These are phyloP conservation scores for Aspergillus flavus DNA, from an alignment of 2,329 filamentous ascomycete genomes.

Conservation along the genomic window DNA sequence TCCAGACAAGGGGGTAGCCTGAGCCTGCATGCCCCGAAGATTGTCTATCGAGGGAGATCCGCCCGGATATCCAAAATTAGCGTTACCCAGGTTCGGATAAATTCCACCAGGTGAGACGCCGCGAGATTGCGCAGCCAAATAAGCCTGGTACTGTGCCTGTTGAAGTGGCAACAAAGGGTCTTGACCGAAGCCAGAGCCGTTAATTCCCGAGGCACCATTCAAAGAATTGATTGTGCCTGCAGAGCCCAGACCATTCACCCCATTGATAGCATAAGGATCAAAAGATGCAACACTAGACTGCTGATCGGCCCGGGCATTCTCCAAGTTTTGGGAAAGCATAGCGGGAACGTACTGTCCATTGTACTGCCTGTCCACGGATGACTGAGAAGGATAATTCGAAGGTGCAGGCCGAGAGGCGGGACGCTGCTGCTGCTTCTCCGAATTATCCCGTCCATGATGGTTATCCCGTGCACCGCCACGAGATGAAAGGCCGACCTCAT, in stretches of 20 bases:
- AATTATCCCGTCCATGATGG: constrained; percentile 42
- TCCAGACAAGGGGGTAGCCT: constrained; percentile 39
- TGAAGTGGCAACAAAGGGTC: constrained; percentile 49
- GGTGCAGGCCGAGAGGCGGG: constrained; percentile 46
- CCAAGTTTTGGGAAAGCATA: constrained; percentile 39
- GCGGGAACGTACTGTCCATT: constrained; percentile 42
- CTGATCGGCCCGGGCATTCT: constrained; percentile 42
- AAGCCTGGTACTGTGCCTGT: constrained; percentile 61
- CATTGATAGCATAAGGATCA: constrained; percentile 42
- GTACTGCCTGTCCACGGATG: constrained; percentile 46
- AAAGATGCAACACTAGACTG: constrained; percentile 37
- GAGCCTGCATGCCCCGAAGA: constrained; percentile 44
- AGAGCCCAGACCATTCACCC: constrained; percentile 32
- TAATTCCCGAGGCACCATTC: constrained; percentile 33
- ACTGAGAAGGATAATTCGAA: constrained; percentile 39
- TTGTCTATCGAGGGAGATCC: constrained; percentile 31
- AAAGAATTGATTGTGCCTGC: constrained; percentile 26
- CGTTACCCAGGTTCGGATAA: constrained; percentile 49
- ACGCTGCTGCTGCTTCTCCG: constrained; percentile 47
- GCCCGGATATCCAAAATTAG: constrained; percentile 48
- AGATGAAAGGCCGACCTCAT: constrained; percentile 86
- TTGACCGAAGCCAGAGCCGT: constrained; percentile 39
- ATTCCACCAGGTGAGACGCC: constrained; percentile 47
- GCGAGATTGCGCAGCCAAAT: constrained; percentile 51
- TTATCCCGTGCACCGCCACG: constrained; percentile 43